phyloP scores from a whole-genome alignment of 805 yeast species.

The Myxozyma nipponensis region DNA sequence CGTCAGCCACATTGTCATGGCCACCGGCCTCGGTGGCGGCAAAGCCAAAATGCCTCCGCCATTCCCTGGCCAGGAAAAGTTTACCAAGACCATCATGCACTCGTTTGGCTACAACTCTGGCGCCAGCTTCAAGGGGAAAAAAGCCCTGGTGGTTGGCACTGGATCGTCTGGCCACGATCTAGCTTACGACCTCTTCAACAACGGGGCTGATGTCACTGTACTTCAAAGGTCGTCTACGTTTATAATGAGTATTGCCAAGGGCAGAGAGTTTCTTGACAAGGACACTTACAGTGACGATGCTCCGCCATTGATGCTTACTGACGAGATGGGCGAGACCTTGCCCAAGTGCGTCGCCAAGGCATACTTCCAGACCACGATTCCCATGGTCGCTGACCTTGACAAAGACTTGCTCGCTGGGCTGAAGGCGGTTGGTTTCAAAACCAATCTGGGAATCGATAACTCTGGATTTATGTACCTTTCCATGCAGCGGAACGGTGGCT shows the following conservation, averaged over 20 bases:
- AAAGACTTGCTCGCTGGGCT: slow-evolving; percentile 3
- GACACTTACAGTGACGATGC: not conserved
- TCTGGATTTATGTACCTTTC: not conserved
- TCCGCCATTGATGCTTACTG: too few relatives aligned
- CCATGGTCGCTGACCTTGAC: slow-evolving; percentile 3
- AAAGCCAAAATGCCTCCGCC: slow-evolving; percentile 1
- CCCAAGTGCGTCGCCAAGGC: not conserved
- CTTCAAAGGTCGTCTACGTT: slow-evolving; percentile 5
- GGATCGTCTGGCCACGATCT: slow-evolving; percentile 4
- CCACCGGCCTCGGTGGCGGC: slow-evolving; percentile 1
- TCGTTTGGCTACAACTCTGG: not conserved
- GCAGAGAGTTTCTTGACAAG: not conserved
- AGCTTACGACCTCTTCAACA: not conserved
- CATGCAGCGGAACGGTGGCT: slow-evolving; percentile 3
- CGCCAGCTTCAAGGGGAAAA: not conserved
- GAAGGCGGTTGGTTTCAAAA: not conserved
- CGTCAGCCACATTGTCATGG: slow-evolving; percentile 1
- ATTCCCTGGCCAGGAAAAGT: not conserved
- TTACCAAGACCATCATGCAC: not conserved
- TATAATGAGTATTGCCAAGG: not conserved
- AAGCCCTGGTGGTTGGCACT: slow-evolving; percentile 6
- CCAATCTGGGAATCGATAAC: not conserved
- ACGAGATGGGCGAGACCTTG: not conserved
- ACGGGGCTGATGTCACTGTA: slow-evolving; percentile 1
- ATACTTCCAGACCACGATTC: not conserved